Base-by-base conservation (phyloP, 176 grass and related monocot species). In the Elaeis guineensis region DNA sequence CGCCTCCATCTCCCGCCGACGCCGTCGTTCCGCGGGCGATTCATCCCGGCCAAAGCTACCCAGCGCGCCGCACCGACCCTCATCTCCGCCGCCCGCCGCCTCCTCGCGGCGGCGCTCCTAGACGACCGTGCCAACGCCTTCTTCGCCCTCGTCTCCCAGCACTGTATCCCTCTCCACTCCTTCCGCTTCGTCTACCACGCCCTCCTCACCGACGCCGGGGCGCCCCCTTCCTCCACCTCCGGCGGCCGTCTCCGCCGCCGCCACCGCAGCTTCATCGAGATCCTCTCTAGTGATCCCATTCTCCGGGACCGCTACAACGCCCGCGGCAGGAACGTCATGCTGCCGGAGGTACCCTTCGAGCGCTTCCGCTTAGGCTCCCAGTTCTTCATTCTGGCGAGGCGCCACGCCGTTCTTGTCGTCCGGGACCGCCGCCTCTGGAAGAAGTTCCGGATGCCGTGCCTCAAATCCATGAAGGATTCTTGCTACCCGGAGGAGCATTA, bases 401-500 rank as follows among this genome's bases (percentile, higher is more conserved):
- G 85, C 8, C 87, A 98, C 35, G 87, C 92, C 28, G 49, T 97
- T 23, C 73, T 85, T 64, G 87, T 97, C 18, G 92, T 97, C 26
- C 64, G 92, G 51, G 92, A 97, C 58, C 48, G 92, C 21, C 62
- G 84, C 57, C 84, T 97, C 3, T 97, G 92, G 92, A 88, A 91
- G 81, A 97, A 97, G 76, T 97, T 97, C 62, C 80, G 78, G 75
- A 52, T 87, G 75, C 92, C 92, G 0, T 97, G 92, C 63, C 52
- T 97, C 3, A 65, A 69, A 25, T 79, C 83, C 57, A 80, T 65
- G 72, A 72, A 29, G 16, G 14, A 73, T 32, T 90, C 83, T 0
- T 97, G 92, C 55, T 97, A 91, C 81, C 92, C 92, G 17, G 92
- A 97, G 81, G 92, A 97, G 72, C 92, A 97, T 51, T 97, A 97